Percentiles rank a stretch among this genome's conserved stretches.
Conservation (phyloP, 768 basidiomycete genomes). For the Termitomyces sp. region DNA sequence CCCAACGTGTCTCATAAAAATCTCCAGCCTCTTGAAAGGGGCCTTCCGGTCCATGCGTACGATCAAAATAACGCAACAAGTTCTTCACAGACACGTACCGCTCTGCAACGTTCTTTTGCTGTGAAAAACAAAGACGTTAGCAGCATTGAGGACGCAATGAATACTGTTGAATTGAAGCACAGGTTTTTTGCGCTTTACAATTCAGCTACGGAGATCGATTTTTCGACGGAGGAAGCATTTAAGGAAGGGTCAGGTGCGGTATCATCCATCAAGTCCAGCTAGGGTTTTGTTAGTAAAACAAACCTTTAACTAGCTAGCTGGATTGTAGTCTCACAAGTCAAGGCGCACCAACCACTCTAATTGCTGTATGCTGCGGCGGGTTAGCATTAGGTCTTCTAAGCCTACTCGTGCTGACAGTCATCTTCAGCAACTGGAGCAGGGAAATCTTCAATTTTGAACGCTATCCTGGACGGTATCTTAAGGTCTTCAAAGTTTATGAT, state of each 20-base stretch:
- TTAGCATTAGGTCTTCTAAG: background rate
- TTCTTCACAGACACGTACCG: background rate
- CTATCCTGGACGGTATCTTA: conserved; percentile 48
- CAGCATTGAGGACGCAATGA: conserved; percentile 11
- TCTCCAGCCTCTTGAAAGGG: conserved; percentile 20
- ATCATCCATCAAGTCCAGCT: conserved; percentile 37
- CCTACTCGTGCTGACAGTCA: background rate
- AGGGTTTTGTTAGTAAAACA: conserved; percentile 7
- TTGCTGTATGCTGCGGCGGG: conserved; percentile 61
- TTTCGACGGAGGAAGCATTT: conserved; percentile 44
- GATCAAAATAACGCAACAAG: conserved; percentile 4
- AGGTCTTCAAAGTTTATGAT: background rate
- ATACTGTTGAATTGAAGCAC: conserved; percentile 7
- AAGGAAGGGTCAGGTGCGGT: conserved; percentile 51
- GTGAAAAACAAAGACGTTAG: conserved; percentile 6
- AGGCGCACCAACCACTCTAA: conserved; percentile 50
- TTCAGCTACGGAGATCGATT: conserved; percentile 37
- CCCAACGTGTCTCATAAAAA: background rate
- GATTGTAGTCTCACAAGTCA: conserved; percentile 39
- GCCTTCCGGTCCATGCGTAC: conserved; percentile 21
- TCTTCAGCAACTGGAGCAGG: conserved; percentile 52
- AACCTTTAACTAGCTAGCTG: background rate
- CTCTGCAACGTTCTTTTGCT: background rate
- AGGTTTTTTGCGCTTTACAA: conserved; percentile 30
- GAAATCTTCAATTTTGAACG: conserved; percentile 58